Base-by-base conservation (phyloP, 2,329 filamentous ascomycete species). In the Scytalidium lignicola region DNA sequence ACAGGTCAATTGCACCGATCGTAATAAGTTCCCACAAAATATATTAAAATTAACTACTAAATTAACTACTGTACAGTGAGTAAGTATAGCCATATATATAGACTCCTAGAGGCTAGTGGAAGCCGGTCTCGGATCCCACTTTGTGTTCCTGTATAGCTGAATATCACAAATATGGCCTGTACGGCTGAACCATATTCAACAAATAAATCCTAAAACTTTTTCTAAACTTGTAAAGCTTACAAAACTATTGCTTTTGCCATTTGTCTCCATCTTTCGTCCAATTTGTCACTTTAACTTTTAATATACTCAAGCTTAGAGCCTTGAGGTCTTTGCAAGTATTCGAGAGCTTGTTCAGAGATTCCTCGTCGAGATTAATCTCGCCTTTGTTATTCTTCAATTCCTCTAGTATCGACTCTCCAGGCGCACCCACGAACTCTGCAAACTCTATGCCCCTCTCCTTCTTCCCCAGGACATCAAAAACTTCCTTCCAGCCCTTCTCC, bases 391-490 rank as follows among this genome's bases (percentile, higher is more conserved):
- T 39, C 40, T 58, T 60, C 48, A 58, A 40, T 19, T 43, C 51
- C 44, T 59, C 58, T 7, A 58, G 54, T 23, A 57, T 23, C 10
- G 47, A 49, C 39, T 50, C 32, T 4, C 54, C 53, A 2, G 58
- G 59, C 13, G 55, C 56, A 4, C 52, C 59, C 20, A 62, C 55
- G n/a, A 62, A 39, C 23, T 62, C 59, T 23, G 61, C 18, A 4
- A 50, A 47, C 47, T 62, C 59, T 3, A 61, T 26, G 1, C 29
- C 54, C 12, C 43, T 51, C n/a, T 46, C 43, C 13, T 44, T 50
- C 44, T 48, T 41, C 4, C 44, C 46, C 18, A 61, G n/a, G 0
- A 22, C 41, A 10, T 47, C 51, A 22, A 58, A 46, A 0, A 56
- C 26, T 10, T 58, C 56, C 2, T 56, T 51, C 52, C 56, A 58